Percentiles rank a stretch among this genome's conserved stretches.
Evolutionary conservation across 306 rosid species (phyloP).

Genomic region (Hylodesmum podocarpum): DNA sequence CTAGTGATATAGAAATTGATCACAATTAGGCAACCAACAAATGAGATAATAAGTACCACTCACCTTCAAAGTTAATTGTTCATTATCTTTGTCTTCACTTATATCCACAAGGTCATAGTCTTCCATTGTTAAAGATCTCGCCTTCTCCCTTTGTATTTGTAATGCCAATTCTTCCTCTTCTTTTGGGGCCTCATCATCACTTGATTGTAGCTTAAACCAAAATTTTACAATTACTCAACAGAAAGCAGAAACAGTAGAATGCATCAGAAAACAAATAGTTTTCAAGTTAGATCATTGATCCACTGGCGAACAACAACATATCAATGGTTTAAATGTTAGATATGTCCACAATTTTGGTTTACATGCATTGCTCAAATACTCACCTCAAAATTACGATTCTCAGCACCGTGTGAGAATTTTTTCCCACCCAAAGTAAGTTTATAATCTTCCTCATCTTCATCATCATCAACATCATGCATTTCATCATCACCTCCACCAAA

Average conservation of each 20-base stretch:
- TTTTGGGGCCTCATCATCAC: slow-evolving; percentile 74
- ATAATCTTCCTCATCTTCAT: slow-evolving; percentile 58
- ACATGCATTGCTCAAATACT: slow-evolving; percentile 17
- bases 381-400: slow-evolving; percentile 83
- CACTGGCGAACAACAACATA: background rate
- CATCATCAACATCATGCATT: slow-evolving; percentile 50
- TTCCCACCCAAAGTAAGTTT: slow-evolving; percentile 45
- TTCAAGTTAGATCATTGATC: background rate
- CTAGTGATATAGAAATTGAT: slow-evolving; percentile 13
- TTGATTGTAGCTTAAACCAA: slow-evolving; percentile 55
- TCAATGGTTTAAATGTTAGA: background rate
- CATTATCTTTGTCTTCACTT: slow-evolving; percentile 43
- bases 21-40: background rate
- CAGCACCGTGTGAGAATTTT: slow-evolving; percentile 57
- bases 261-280: background rate
- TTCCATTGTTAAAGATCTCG: slow-evolving; percentile 49
- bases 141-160: slow-evolving; percentile 57
- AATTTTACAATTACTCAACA: slow-evolving; percentile 22
- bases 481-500: slow-evolving; percentile 73
- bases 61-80: slow-evolving; percentile 59
- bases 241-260: slow-evolving; percentile 32
- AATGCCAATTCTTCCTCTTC: slow-evolving; percentile 77
- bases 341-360: background rate
- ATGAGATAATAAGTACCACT: slow-evolving; percentile 19
- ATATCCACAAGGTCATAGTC: slow-evolving; percentile 67